Evolutionary conservation across 2,329 filamentous ascomycete species (phyloP).

Genomic region (Xenoacremonium recifei): DNA sequence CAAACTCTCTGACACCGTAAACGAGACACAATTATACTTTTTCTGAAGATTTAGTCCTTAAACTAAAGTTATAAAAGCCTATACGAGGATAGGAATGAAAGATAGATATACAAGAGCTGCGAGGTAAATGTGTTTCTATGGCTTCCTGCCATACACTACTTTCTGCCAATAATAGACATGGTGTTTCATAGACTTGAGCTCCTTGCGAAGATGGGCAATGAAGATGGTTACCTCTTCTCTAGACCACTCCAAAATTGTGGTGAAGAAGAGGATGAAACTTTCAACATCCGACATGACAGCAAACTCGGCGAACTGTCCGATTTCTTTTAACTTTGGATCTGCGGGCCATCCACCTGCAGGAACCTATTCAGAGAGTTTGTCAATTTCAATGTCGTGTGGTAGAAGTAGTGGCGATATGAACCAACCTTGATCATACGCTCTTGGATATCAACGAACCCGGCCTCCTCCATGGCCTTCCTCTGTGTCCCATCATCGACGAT

Average conservation of each 20-base stretch:
- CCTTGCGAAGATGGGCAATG: background rate
- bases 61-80: too few species aligned
- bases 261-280: background rate
- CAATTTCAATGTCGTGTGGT: too few species aligned
- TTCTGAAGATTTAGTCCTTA: too few species aligned
- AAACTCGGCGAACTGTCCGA: background rate
- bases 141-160: background rate
- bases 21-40: too few species aligned
- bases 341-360: background rate
- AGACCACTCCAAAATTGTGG: background rate
- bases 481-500: background rate
- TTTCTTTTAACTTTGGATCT: background rate
- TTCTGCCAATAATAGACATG: background rate
- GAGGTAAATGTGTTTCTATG: too few species aligned
- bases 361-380: background rate
- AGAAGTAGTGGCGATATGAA: too few species aligned
- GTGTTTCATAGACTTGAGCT: background rate
- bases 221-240: background rate
- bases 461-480: conserved; percentile 1
- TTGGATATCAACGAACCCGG: conserved; percentile 3
- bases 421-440: background rate
- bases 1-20: too few species aligned
- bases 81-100: too few species aligned
- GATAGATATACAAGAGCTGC: too few species aligned
- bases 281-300: background rate